Conservation (phyloP, 164 flowering plant genomes). For the Liquidambar formosana region DNA sequence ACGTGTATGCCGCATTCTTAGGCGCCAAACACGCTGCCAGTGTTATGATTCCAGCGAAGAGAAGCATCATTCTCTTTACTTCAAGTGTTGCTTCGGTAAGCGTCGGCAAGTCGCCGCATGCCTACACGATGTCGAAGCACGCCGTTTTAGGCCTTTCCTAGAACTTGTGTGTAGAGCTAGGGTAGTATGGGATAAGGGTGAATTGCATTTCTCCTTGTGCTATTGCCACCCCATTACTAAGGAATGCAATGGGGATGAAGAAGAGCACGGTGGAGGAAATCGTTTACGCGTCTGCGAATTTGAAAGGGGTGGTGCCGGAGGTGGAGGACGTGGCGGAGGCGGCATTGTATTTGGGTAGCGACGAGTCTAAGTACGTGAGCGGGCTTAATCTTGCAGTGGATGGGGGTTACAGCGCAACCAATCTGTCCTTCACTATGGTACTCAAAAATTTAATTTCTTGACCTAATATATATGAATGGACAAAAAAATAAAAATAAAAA, state of each 20-base stretch:
- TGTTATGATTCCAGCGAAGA: constrained; percentile 34
- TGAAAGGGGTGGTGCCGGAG: constrained; percentile 17
- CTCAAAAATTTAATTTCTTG: neutral
- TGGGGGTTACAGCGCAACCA: constrained; percentile 30
- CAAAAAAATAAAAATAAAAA: too few species aligned
- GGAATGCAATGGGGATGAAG: constrained; percentile 1
- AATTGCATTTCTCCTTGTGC: constrained; percentile 48
- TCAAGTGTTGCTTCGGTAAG: constrained; percentile 28
- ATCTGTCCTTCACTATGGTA: constrained; percentile 8
- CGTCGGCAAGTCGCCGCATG: constrained; percentile 17
- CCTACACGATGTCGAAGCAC: constrained; percentile 34
- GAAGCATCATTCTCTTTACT: constrained; percentile 35
- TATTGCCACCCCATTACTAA: constrained; percentile 26
- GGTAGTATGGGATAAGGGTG: constrained; percentile 49
- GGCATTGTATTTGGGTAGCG: constrained; percentile 28
- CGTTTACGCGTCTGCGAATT: constrained; percentile 4
- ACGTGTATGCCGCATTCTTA: constrained; percentile 31
- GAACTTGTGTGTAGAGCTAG: constrained; percentile 45
- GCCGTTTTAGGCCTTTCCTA: constrained; percentile 36
- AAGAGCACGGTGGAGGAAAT: neutral
- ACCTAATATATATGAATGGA: too few species aligned
- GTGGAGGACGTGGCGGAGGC: constrained; percentile 34
- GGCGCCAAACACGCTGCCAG: constrained; percentile 49
- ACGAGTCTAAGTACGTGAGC: constrained; percentile 39
- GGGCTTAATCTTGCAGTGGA: constrained; percentile 39